Evolutionary conservation across 2,329 filamentous ascomycete species (phyloP), one percentile per base, ranked within the genome.

Genomic region (Leptographium flavum): DNA sequence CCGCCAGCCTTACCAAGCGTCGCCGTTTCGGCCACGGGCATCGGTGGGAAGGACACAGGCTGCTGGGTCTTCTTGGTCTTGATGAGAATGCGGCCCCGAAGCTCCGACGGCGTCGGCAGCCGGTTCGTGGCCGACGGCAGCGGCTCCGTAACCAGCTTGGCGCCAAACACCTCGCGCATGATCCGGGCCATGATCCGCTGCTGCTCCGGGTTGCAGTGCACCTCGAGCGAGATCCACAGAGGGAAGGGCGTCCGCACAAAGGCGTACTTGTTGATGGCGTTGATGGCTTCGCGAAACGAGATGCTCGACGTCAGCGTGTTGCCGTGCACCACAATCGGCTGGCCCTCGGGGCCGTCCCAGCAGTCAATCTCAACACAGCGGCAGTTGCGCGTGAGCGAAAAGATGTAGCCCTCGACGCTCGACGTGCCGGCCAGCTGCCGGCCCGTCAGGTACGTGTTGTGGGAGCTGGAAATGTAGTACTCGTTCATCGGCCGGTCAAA

Each of bases 291-390:
- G 39, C 79, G 74, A 63, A 98, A 98, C 32, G 84, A 78, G 45
- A 96, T 87, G 47, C 84, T 81, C 13, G 79, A 90, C 0, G 92
- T 96, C 62, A 93, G 72, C 0, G 88, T 94, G 47, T 81, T 80
- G 22, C 92, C 92, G 56, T 98, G 92, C 50, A 86, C 87, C 28
- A 98, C 92, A 44, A 87, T 78, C 1, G 92, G 92, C 55, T 86
- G 77, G 33, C 86, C 87, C 58, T 94, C 83, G 43, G 76, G 74
- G 15, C 92, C 92, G 62, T 98, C 87, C 92, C 92, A 98, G 63
- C 90, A 96, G 63, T 98, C 92, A 43, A 98, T 87, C 64, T 98
- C 92, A 39, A 98, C 81, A 60, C 92, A 96, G 42, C 92, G 83
- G 60, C 92, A 98, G 9, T 88, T 88, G 49, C 85, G 82, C 51